phyloP scores from a whole-genome alignment of 371 early-diverging fungal genomes.

The Mortierella sp. region DNA sequence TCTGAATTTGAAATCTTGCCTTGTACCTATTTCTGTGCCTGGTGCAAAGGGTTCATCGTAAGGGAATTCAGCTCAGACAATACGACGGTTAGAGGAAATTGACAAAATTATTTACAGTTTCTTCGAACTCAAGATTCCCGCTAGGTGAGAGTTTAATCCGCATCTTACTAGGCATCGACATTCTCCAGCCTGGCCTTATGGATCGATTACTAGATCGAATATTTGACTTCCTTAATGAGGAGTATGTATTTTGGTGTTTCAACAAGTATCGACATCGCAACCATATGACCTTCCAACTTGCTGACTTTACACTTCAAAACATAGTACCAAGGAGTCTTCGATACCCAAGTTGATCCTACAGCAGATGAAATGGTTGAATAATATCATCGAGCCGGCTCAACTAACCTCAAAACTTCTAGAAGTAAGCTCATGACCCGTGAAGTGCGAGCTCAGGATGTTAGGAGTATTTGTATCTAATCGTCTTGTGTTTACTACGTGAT shows the following conservation, averaged over 20 bases:
- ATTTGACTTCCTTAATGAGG: constrained; percentile 73
- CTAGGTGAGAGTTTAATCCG: constrained; percentile 71
- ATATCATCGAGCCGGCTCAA: constrained; percentile 73
- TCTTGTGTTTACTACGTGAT: neutral
- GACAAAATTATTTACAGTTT: neutral
- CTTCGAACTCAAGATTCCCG: constrained; percentile 4
- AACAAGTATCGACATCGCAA: neutral
- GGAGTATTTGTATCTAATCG: neutral
- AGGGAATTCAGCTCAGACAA: neutral
- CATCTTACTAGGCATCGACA: constrained; percentile 71
- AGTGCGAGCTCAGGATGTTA: neutral
- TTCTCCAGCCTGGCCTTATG: constrained; percentile 71
- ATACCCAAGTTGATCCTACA: constrained; percentile 78
- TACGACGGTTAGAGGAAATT: neutral
- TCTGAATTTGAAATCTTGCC: constrained; percentile 21
- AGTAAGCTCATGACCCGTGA: constrained; percentile 44
- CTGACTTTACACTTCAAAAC: neutral
- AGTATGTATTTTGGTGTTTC: constrained; percentile 51
- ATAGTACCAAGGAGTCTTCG: constrained; percentile 61
- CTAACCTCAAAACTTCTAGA: constrained; percentile 79
- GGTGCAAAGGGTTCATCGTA: constrained; percentile 27
- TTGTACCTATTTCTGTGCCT: constrained; percentile 23
- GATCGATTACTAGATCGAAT: constrained; percentile 74
- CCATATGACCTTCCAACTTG: neutral
- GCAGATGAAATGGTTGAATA: constrained; percentile 85